A percentile compares a stretch with the other conserved stretches of the same genome.
These are phyloP conservation scores for Populus tremula DNA, from an alignment of 345 rosid genomes.

Conservation along the genomic window DNA sequence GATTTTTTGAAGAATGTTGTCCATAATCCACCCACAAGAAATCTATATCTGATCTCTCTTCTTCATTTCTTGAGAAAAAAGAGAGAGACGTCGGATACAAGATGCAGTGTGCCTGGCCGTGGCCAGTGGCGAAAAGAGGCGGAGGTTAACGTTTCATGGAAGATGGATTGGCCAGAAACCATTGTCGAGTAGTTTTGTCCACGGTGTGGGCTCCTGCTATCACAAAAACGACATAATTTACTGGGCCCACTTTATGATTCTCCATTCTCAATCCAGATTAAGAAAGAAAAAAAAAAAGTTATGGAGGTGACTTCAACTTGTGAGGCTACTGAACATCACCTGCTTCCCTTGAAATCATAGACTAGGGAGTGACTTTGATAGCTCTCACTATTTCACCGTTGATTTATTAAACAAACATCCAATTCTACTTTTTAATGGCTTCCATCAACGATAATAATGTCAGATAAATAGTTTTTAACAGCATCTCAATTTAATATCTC, in stretches of 20 bases:
- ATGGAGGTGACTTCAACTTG: not conserved
- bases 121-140: no score
- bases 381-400: not conserved
- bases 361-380: not conserved
- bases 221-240: not conserved
- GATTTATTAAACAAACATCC: not conserved
- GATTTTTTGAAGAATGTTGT: no score
- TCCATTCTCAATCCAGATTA: not conserved
- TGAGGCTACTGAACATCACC: not conserved
- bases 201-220: no score
- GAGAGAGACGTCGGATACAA: no score
- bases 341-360: not conserved
- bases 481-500: no score
- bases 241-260: constrained; percentile 13
- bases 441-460: not conserved
- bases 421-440: not conserved
- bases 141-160: no score
- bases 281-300: not conserved
- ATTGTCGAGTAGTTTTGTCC: no score
- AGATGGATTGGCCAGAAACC: no score
- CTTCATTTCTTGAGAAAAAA: no score
- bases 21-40: not conserved
- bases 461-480: not conserved
- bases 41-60: no score
- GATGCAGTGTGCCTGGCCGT: no score